Conservation (phyloP, 2,329 filamentous ascomycete species). For the Exophiala aquamarina region DNA sequence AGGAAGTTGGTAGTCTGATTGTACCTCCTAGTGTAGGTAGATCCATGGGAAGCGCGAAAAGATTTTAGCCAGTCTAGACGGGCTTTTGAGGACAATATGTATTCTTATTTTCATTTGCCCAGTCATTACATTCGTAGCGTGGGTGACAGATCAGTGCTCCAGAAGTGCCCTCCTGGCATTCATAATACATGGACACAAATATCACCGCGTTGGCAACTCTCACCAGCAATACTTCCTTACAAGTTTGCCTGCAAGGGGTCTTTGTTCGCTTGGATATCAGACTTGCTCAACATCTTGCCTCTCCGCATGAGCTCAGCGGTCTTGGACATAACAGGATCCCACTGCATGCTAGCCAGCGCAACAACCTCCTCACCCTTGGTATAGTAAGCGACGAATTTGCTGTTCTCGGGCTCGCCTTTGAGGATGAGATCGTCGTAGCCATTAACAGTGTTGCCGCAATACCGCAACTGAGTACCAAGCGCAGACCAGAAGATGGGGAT, state of each 20-base stretch:
- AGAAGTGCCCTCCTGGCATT: no score
- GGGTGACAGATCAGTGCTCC: no score
- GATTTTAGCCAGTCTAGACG: no score
- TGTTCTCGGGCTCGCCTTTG: conserved; percentile 71
- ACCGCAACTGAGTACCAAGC: conserved; percentile 81
- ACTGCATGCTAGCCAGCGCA: conserved; percentile 86
- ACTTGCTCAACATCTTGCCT: conserved; percentile 80
- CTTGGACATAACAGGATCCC: conserved; percentile 83
- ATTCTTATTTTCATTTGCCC: no score
- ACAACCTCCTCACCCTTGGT: conserved; percentile 82
- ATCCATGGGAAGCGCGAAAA: no score
- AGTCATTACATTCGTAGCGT: no score
- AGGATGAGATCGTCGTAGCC: conserved; percentile 87
- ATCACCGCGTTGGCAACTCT: no score
- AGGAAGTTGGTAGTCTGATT: no score
- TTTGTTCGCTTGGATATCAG: conserved; percentile 61
- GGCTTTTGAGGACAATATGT: no score
- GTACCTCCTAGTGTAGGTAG: no score
- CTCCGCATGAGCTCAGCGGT: conserved; percentile 80
- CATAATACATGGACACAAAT: no score
- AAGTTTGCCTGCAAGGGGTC: conserved; percentile 41
- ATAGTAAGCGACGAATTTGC: conserved; percentile 88
- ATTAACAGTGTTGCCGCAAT: conserved; percentile 81
- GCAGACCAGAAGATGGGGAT: conserved; percentile 98
- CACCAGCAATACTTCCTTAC: conserved; percentile 13